A percentile compares a stretch with the other conserved stretches of the same genome.
Conservation (phyloP, 2,329 filamentous ascomycete genomes). For the Nemania sp. region DNA sequence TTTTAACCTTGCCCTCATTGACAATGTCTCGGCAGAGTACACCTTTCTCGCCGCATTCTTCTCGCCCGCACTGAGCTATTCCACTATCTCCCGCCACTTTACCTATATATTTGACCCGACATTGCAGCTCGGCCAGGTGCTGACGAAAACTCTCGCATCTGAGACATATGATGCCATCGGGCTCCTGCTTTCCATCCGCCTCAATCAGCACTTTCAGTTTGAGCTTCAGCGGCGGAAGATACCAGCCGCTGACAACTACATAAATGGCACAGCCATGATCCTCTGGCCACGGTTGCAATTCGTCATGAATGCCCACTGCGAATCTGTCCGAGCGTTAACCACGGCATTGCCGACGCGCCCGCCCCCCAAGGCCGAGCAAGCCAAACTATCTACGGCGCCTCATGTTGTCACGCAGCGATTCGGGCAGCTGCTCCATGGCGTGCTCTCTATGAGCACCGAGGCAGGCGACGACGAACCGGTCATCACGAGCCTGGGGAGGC, state of each 20-base stretch:
- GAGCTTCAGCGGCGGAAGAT: constrained; percentile 90
- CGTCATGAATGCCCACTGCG: constrained; percentile 90
- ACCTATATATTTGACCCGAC: constrained; percentile 87
- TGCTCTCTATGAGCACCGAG: constrained; percentile 82
- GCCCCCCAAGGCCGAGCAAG: constrained; percentile 55
- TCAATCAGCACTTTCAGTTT: constrained; percentile 94
- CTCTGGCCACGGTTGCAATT: constrained; percentile 95
- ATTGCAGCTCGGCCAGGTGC: constrained; percentile 76
- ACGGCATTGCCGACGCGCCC: constrained; percentile 55
- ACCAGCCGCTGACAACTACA: constrained; percentile 85
- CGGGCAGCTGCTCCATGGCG: constrained; percentile 85
- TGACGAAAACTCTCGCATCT: constrained; percentile 77
- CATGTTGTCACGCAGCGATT: constrained; percentile 95
- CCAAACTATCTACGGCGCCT: constrained; percentile 75
- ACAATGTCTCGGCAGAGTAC: constrained; percentile 94
- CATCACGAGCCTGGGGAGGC: constrained; percentile 73
- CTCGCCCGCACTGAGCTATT: constrained; percentile 73
- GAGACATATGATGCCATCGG: constrained; percentile 84
- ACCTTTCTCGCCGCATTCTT: constrained; percentile 93
- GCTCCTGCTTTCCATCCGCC: constrained; percentile 83
- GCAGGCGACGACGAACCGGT: constrained; percentile 95
- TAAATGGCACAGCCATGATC: constrained; percentile 94
- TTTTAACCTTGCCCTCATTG: constrained; percentile 90
- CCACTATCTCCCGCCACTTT: constrained; percentile 81
- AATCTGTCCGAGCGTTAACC: constrained; percentile 72